These are phyloP conservation scores for Cyclanthera cordifolia DNA, from an alignment of 306 rosid genomes.

Conservation along the genomic window DNA sequence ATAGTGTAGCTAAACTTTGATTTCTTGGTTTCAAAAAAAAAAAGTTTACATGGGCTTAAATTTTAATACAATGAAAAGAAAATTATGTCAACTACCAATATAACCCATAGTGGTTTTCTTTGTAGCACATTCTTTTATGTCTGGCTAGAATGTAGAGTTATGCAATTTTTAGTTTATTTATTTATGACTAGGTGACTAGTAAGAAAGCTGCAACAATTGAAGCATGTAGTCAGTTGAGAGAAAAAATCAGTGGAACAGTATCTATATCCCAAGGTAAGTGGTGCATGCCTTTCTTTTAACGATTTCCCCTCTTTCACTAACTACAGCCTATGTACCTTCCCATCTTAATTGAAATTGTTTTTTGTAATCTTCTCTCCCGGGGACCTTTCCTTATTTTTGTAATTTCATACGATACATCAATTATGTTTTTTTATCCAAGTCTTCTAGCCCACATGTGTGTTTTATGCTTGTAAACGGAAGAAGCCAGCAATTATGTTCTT, in stretches of 20 bases:
- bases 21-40: too few species aligned
- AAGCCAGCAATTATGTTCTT: too few species aligned
- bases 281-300: conserved; percentile 4
- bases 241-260: conserved; percentile 55
- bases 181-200: conserved; percentile 54
- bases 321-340: too few species aligned
- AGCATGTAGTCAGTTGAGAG: conserved; percentile 50
- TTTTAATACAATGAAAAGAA: background rate
- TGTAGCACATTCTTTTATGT: background rate
- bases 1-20: too few species aligned
- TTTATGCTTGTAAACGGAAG: too few species aligned
- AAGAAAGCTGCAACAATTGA: conserved; percentile 78
- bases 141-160: background rate
- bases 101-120: background rate
- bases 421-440: too few species aligned
- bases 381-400: too few species aligned
- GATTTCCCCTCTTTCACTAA: too few species aligned
- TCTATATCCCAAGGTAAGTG: conserved; percentile 53
- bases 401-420: too few species aligned
- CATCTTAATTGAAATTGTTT: too few species aligned
- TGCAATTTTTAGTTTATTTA: conserved; percentile 5
- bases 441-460: too few species aligned
- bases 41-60: background rate
- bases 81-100: background rate
- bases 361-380: too few species aligned